Evolutionary conservation across 2,329 filamentous ascomycete species (phyloP).

Genomic region (Paracamarosporium sp.): DNA sequence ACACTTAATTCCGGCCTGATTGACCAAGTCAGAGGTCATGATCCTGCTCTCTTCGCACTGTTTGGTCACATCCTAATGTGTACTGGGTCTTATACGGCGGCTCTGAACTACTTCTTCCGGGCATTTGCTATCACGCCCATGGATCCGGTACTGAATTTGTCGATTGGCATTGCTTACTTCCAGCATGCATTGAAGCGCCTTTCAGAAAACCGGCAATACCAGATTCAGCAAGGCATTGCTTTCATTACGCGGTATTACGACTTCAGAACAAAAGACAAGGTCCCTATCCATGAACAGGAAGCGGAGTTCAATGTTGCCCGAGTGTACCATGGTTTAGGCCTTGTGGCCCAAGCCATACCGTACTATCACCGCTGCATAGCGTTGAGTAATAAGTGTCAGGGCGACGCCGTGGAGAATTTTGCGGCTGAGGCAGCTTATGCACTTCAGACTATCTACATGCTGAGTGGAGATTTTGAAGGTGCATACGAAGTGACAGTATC

Average conservation of each 20-base stretch:
- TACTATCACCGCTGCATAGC: constrained; percentile 70
- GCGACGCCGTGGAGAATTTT: constrained; percentile 63
- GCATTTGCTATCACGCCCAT: constrained; percentile 71
- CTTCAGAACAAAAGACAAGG: constrained; percentile 55
- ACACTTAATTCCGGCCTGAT: constrained; percentile 47
- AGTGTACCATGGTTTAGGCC: constrained; percentile 76
- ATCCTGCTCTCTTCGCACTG: constrained; percentile 82
- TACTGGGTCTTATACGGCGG: constrained; percentile 81
- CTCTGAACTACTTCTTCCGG: constrained; percentile 84
- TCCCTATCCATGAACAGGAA: constrained; percentile 67
- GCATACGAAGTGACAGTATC: constrained; percentile 67
- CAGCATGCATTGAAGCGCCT: constrained; percentile 90
- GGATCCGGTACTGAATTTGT: constrained; percentile 81
- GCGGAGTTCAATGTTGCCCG: constrained; percentile 82
- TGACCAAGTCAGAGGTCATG: constrained; percentile 54
- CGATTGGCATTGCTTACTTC: constrained; percentile 77
- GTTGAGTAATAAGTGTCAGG: constrained; percentile 55
- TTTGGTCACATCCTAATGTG: constrained; percentile 91
- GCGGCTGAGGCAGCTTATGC: constrained; percentile 77
- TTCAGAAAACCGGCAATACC: constrained; percentile 86
- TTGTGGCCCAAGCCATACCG: constrained; percentile 74
- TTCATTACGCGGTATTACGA: constrained; percentile 80
- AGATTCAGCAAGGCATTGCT: constrained; percentile 81
- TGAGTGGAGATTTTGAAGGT: constrained; percentile 67
- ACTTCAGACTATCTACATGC: constrained; percentile 70